Base-by-base conservation (phyloP, 495 filamentous ascomycete genomes). In the Pyrenopolyporus hunteri region DNA sequence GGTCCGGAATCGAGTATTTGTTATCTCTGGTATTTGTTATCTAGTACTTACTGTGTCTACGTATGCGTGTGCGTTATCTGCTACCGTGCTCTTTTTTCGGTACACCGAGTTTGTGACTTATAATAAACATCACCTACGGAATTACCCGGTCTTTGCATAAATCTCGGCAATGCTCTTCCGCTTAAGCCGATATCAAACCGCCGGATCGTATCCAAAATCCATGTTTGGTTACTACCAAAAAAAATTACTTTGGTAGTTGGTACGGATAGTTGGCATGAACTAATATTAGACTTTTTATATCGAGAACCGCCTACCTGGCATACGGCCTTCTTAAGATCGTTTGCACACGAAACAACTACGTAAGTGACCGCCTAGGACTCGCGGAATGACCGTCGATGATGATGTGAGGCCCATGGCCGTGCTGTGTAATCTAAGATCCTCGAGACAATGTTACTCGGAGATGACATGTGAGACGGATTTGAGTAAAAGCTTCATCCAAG, bases 391-490 rank as follows among this genome's bases (percentile, higher is more conserved):
- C 14, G 25, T 26, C 29, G 35, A 10, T 32, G 42, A 57, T 56
- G 47, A 58, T 53, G 49, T 64, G 47, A 64, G 56, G 33, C 22
- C 46, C 48, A 26, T 58, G 58, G 51, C 46, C 29, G 47, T 32
- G 58, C 19, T 31, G 63, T 66, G 58, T 61, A 57, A n/a, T 57
- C 63, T 6, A 26, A 9, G 9, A 22, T 48, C 31, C 47, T 66
- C 57, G 63, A 66, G 57, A 58, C 40, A 52, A 49, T 62, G 57
- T 53, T 66, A 49, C 47, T 66, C 57, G 47, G 52, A 66, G 52
- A 58, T 66, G 63, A 66, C 62, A 52, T 52, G 53, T 65, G 62
- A 65, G 62, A 65, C 45, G 45, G 29, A 25, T 32, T 51, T 60
- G 50, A 65, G 50, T 42, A 57, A 40, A 43, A 48, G 33, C 45